Conservation (phyloP, 169 alveolate genomes). For the Plasmodium vinckei region DNA sequence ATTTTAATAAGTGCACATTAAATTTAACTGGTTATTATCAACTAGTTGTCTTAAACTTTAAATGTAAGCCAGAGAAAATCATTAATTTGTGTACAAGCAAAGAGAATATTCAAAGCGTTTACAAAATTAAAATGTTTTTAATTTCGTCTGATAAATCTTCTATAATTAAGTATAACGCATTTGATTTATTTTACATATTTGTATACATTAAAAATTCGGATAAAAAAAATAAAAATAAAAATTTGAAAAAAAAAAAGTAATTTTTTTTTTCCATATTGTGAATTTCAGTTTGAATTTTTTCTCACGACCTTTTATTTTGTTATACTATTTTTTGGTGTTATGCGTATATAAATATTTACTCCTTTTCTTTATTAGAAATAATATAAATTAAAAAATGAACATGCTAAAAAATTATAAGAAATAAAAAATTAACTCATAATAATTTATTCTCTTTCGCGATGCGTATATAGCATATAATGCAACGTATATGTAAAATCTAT, state of each 20-base stretch:
- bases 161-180: slow-evolving; percentile 33
- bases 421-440: too few species aligned
- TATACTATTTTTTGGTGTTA: too few species aligned
- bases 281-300: too few species aligned
- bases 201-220: slow-evolving; percentile 28
- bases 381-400: too few species aligned
- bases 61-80: slow-evolving; percentile 20
- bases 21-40: slow-evolving; percentile 53
- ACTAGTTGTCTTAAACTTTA: slow-evolving; percentile 26
- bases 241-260: slow-evolving; percentile 27
- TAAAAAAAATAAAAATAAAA: slow-evolving; percentile 22
- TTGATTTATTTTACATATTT: slow-evolving; percentile 23
- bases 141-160: slow-evolving; percentile 57
- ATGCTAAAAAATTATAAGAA: too few species aligned
- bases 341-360: too few species aligned
- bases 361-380: too few species aligned
- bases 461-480: too few species aligned
- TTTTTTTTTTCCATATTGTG: background rate
- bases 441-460: too few species aligned
- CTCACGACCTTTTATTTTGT: too few species aligned
- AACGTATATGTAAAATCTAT: too few species aligned
- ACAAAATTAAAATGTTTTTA: slow-evolving; percentile 57
- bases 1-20: slow-evolving; percentile 26
- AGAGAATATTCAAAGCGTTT: slow-evolving; percentile 18
- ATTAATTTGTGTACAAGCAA: slow-evolving; percentile 26